These are phyloP conservation scores for Neurospora pannonica DNA, from an alignment of 495 filamentous ascomycete genomes.

Conservation along the genomic window DNA sequence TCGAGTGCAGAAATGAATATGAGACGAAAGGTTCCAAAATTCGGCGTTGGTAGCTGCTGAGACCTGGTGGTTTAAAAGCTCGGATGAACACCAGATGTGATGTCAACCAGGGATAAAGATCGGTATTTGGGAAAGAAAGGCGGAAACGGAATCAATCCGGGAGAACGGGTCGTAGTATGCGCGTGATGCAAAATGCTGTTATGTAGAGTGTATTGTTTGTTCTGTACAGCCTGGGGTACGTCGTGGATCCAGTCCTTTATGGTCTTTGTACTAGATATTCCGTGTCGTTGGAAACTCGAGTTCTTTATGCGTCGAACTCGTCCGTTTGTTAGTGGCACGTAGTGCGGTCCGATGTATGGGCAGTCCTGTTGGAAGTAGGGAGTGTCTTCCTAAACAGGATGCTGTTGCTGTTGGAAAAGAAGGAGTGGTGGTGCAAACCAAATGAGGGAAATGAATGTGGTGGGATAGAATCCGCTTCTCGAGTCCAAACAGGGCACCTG, in stretches of 20 bases:
- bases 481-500: neutral
- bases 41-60: neutral
- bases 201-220: neutral
- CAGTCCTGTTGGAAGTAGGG: neutral
- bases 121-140: neutral
- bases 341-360: neutral
- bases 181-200: neutral
- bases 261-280: neutral
- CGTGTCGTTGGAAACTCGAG: neutral
- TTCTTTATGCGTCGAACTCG: neutral
- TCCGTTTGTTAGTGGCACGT: neutral
- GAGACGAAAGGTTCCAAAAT: neutral
- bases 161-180: neutral
- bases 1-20: neutral
- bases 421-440: neutral
- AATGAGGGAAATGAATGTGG: neutral
- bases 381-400: neutral
- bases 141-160: neutral
- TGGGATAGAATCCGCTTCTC: neutral
- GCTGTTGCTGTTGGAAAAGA: neutral
- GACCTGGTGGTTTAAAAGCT: neutral
- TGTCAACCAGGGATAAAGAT: neutral
- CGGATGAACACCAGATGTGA: neutral
- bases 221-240: neutral
- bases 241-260: constrained; percentile 6